Base-by-base conservation (phyloP, 768 basidiomycete species). In the Suillus subaureus region DNA sequence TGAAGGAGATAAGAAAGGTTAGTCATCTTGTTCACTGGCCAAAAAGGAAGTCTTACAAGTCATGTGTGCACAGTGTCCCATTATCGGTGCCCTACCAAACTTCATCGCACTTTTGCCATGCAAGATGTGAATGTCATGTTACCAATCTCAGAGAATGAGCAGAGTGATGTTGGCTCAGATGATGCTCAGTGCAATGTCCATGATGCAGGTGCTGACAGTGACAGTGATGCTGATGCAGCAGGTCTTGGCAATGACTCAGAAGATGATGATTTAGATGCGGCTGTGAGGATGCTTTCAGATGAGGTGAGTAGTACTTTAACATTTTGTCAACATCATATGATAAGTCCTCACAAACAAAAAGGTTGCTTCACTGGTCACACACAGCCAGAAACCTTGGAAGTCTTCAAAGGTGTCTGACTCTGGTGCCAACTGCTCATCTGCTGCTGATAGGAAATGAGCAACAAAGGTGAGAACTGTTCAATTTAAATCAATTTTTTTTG, bases 31-130 rank as follows among this genome's bases (percentile, higher is more conserved):
- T 47, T 47, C 11, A 47, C 45, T 47, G 45, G 45, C n/a, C 45
- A 47, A 47, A 47, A 47, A 47, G n/a, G 45, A 47, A 47, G 45
- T 47, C 45, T 47, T 47, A 47, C 45, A 47, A 47, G 45, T 47
- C 45, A 47, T 23, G 45, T 47, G 45, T 47, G 45, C n/a, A 47
- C n/a, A 47, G 45, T 11, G 0, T 23, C 45, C 45, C 45, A 47
- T 47, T 47, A 47, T 47, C n/a, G n/a, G 45, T 4, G 12, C 9
- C 45, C 45, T 3, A n/a, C 1, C n/a, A 47, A 47, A 47, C 45
- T 47, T 47, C 2, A 11, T 47, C 11, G 12, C 45, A 47, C 45
- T 47, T 47, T 47, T 3, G n/a, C 45, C 45, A 47, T 47, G 45
- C n/a, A 47, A 47, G 45, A 47, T 47, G 45, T 47, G 11, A 47